These are phyloP conservation scores for Acephala macrosclerotiorum DNA, from an alignment of 2,329 filamentous ascomycete genomes.

Conservation along the genomic window DNA sequence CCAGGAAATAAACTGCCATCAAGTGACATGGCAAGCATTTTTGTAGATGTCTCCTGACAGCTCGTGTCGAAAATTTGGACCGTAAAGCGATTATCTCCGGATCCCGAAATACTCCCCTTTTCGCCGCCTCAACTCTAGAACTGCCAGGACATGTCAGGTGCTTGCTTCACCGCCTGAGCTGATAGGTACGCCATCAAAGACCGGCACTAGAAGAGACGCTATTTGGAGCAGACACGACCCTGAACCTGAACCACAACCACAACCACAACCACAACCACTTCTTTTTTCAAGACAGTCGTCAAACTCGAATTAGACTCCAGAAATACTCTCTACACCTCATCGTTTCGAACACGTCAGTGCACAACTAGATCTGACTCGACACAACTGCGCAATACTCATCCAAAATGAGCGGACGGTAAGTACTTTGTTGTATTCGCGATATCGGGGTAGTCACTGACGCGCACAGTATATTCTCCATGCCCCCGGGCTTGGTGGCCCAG, in stretches of 20 bases:
- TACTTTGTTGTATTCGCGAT: neutral
- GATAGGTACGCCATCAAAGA: neutral
- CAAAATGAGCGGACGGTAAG: conserved; percentile 10
- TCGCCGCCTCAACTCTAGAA: too few species aligned
- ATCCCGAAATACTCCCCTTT: too few species aligned
- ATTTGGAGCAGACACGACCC: neutral
- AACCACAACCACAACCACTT: too few species aligned
- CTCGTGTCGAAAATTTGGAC: conserved; percentile 2
- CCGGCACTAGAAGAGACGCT: too few species aligned
- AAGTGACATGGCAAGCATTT: conserved; percentile 18
- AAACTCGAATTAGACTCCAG: neutral
- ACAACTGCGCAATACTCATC: neutral
- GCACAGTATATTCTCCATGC: neutral
- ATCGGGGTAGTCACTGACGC: neutral
- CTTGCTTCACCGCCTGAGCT: conserved; percentile 16
- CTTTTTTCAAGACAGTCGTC: conserved; percentile 1
- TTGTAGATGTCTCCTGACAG: conserved; percentile 15
- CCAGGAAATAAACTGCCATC: conserved; percentile 12
- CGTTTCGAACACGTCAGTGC: neutral
- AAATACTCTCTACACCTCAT: neutral
- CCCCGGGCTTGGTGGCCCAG: neutral
- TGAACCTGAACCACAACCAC: too few species aligned
- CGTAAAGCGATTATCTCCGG: too few species aligned
- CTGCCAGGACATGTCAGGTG: conserved; percentile 1
- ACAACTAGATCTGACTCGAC: neutral